phyloP scores from a whole-genome alignment of 2,329 filamentous ascomycete genomes.

The Pyricularia pennisetigena region DNA sequence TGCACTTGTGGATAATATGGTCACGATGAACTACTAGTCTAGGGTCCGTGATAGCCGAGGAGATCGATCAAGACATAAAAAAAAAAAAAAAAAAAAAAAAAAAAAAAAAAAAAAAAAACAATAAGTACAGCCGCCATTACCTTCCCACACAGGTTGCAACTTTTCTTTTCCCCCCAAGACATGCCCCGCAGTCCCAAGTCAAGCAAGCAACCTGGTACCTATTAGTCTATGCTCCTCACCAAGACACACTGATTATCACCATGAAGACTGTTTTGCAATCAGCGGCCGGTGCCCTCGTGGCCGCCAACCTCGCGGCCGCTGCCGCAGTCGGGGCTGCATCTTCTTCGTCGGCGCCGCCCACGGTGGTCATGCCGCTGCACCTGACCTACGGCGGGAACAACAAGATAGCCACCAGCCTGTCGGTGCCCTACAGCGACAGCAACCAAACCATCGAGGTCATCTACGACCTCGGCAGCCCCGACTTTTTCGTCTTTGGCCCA shows the following conservation, averaged over 20 bases:
- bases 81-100: no score
- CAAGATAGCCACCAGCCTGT: conserved; percentile 1
- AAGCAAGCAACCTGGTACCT: no score
- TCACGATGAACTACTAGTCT: neutral
- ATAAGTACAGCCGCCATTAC: no score
- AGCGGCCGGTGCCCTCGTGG: neutral
- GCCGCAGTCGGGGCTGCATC: neutral
- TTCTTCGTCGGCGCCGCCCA: neutral
- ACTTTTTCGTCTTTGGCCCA: neutral
- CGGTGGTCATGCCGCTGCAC: conserved; percentile 2
- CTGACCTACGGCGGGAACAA: neutral
- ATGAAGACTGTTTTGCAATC: neutral
- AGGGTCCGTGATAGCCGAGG: neutral
- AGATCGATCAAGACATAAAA: neutral
- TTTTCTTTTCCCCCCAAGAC: no score
- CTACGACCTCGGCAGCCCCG: conserved; percentile 2
- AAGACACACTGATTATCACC: neutral
- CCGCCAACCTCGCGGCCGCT: neutral
- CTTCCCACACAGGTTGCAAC: no score
- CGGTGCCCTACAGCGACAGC: neutral
- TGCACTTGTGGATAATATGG: neutral
- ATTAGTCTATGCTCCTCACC: no score
- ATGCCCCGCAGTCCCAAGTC: no score
- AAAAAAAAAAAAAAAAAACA: no score
- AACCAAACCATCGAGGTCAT: neutral